Conservation (phyloP, 2,329 filamentous ascomycete genomes). For the Cladosporium sphaerospermum region DNA sequence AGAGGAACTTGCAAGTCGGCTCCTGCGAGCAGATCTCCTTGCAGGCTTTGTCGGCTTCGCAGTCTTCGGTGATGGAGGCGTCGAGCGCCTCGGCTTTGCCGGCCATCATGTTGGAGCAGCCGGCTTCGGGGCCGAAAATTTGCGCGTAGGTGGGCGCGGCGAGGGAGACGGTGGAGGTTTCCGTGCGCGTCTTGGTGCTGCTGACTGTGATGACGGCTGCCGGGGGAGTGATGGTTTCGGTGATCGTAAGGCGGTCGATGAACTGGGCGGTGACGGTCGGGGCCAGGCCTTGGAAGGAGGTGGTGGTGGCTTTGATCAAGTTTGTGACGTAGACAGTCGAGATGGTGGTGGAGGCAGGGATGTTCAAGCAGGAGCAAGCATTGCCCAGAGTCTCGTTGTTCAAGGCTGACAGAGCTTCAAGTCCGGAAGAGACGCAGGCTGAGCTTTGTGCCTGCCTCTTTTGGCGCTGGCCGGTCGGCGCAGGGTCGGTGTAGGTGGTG, state of each 20-base stretch:
- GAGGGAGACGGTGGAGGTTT: constrained; percentile 16
- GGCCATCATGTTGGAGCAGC: constrained; percentile 14
- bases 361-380: constrained; percentile 12
- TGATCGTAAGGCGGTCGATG: constrained; percentile 14
- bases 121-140: constrained; percentile 18
- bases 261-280: constrained; percentile 14
- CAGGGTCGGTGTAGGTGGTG: constrained; percentile 8
- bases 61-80: constrained; percentile 10
- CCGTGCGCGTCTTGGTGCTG: constrained; percentile 13
- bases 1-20: constrained; percentile 13
- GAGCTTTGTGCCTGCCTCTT: not conserved
- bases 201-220: constrained; percentile 12
- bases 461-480: constrained; percentile 1
- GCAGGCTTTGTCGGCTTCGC: constrained; percentile 13
- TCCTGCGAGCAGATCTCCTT: constrained; percentile 14
- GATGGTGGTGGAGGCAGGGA: constrained; percentile 8
- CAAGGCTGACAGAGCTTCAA: not conserved
- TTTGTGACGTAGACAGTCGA: constrained; percentile 16
- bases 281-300: constrained; percentile 11
- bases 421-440: constrained; percentile 6
- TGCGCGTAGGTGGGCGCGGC: constrained; percentile 22
- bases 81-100: constrained; percentile 6
- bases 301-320: constrained; percentile 15
- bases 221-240: constrained; percentile 12
- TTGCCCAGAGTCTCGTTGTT: constrained; percentile 1